Evolutionary conservation across 2,329 filamentous ascomycete genomes (phyloP), one percentile per base, ranked within the genome.

Genomic region (Epichloe brachyelytri): DNA sequence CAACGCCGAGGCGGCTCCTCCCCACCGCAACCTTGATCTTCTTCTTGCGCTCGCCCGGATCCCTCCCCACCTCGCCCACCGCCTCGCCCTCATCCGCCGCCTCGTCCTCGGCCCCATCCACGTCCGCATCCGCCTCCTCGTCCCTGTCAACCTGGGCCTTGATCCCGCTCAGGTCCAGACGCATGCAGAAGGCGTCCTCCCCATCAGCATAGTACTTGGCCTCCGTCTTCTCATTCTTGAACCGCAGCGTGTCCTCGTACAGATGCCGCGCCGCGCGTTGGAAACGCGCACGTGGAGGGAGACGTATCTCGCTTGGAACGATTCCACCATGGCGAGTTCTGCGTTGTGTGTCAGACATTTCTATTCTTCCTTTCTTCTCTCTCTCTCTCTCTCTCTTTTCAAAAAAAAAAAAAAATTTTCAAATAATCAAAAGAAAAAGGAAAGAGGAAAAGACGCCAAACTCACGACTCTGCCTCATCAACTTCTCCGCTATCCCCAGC

Each of bases 241-340:
- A 97, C 50, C 88, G 84, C 1, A 96, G 80, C 0, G 90, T 96
- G 65, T 94, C 86, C 60, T 88, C 83, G 78, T 98, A 98, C 20
- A 98, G 79, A 61, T 86, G 87, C 55, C 95, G 80, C 26, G 93
- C 93, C 6, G 93, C 93, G 55, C 79, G 75, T 98, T 98, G 68
- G 86, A 93, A 49, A 95, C 81, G 63, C 93, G 90, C 57, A 98
- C 93, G 73, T 98, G 93, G 36, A 98, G 80, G 36, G 87, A 94
- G 63, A 98, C 91, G 73, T 96, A 97, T 65, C 86, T 80, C 1
- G 90, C 93, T 61, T 82, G 79, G 65, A 91, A 96, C 36, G 87
- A 90, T 69, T 98, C 93, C 53, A 90, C 89, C 93, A 98, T 98
- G 61, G 93, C 93, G 61, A 88, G 79, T 73, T 96, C 87, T 91